Percentiles rank a stretch among this genome's conserved stretches.
These are phyloP conservation scores for Prunus armeniaca DNA, from an alignment of 306 rosid species.

Conservation along the genomic window DNA sequence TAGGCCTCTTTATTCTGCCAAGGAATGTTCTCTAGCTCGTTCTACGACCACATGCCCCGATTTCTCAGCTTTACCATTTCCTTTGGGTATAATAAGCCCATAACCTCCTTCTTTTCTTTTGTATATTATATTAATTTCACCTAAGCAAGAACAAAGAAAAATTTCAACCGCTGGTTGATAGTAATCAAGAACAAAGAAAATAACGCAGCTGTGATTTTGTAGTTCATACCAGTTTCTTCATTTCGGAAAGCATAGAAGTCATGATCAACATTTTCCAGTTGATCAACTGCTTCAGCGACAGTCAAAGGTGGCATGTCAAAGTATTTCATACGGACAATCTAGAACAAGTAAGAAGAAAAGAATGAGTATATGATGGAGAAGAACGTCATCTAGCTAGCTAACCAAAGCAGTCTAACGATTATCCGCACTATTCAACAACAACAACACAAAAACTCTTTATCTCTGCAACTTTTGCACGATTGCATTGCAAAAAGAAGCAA, in stretches of 20 bases:
- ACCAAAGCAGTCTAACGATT: neutral
- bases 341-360: constrained; percentile 10
- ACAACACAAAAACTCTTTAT: no score
- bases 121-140: constrained; percentile 80
- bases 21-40: constrained; percentile 44
- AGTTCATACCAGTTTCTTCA: constrained; percentile 79
- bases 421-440: no score
- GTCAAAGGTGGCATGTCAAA: constrained; percentile 97
- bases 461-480: no score
- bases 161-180: constrained; percentile 20
- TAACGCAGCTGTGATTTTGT: neutral
- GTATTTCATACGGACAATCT: constrained; percentile 89
- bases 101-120: constrained; percentile 83
- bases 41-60: constrained; percentile 43
- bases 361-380: constrained; percentile 10
- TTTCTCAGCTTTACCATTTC: constrained; percentile 41
- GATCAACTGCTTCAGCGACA: constrained; percentile 81
- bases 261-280: constrained; percentile 80
- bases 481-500: no score
- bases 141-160: constrained; percentile 33
- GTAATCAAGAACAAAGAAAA: neutral
- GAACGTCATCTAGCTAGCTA: constrained; percentile 10
- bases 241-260: constrained; percentile 89
- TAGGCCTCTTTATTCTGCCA: constrained; percentile 47
- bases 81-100: constrained; percentile 86